A percentile compares a stretch with the other conserved stretches of the same genome.
Conservation (phyloP, 306 rosid species). For the Trifolium fragiferum region DNA sequence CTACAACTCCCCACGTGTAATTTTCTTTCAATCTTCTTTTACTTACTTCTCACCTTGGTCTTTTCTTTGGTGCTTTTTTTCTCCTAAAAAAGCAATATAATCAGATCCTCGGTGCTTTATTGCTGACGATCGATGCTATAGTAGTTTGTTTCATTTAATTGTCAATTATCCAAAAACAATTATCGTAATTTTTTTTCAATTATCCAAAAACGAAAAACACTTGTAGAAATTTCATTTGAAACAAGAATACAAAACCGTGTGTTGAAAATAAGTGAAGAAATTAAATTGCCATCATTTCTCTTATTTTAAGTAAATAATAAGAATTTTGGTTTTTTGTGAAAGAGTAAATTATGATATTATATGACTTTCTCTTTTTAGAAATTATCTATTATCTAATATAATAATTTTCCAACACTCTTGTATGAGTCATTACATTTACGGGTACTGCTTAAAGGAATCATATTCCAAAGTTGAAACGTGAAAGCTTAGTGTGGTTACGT, state of each 20-base stretch:
- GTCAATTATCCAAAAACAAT: too few relatives aligned
- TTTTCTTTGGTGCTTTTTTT: background rate
- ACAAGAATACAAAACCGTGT: background rate
- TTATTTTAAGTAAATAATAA: background rate
- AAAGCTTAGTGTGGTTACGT: conserved; percentile 17
- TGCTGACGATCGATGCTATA: background rate
- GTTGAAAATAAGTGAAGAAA: background rate
- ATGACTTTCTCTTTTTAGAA: background rate
- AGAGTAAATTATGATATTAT: background rate
- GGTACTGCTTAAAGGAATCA: conserved; percentile 1
- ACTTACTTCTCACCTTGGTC: too few relatives aligned
- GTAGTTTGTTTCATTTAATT: background rate
- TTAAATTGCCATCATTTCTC: background rate
- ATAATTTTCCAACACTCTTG: background rate
- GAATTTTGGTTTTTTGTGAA: background rate
- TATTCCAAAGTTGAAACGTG: conserved; percentile 8
- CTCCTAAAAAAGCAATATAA: too few relatives aligned
- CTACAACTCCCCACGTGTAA: too few relatives aligned
- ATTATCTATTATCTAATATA: too few relatives aligned
- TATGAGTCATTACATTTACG: background rate
- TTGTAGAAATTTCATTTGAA: too few relatives aligned
- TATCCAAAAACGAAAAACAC: too few relatives aligned
- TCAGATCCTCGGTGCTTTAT: background rate
- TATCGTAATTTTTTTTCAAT: too few relatives aligned
- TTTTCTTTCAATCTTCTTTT: too few relatives aligned